phyloP scores from a whole-genome alignment of 805 yeast species.

The Peterozyma toletana region DNA sequence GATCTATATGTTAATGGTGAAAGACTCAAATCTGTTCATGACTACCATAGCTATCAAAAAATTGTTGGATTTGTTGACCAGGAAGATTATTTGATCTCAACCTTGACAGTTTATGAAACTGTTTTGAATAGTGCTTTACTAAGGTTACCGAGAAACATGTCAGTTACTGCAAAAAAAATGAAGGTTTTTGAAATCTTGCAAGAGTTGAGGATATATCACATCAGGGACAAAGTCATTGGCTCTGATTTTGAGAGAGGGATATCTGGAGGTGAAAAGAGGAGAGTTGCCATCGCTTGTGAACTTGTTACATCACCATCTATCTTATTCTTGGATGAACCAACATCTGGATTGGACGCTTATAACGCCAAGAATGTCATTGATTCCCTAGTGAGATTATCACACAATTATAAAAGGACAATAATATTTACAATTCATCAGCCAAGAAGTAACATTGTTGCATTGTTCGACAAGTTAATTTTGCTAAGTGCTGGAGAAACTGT shows the following conservation, averaged over 20 bases:
- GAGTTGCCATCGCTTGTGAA: slow-evolving; percentile 93
- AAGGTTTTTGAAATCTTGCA: slow-evolving; percentile 80
- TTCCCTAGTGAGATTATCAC: slow-evolving; percentile 70
- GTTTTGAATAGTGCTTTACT: slow-evolving; percentile 86
- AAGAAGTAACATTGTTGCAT: slow-evolving; percentile 86
- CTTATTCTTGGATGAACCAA: slow-evolving; percentile 83
- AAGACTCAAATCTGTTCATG: slow-evolving; percentile 17
- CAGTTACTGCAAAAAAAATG: slow-evolving; percentile 61
- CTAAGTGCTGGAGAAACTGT: slow-evolving; percentile 81
- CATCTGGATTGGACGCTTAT: slow-evolving; percentile 91
- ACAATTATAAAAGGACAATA: slow-evolving; percentile 78
- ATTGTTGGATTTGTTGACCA: slow-evolving; percentile 94
- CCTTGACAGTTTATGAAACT: slow-evolving; percentile 93
- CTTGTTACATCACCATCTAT: slow-evolving; percentile 83
- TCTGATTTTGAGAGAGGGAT: slow-evolving; percentile 87
- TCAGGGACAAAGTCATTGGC: slow-evolving; percentile 83
- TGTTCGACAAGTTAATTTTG: slow-evolving; percentile 76
- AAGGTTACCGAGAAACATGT: slow-evolving; percentile 77
- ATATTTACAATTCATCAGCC: slow-evolving; percentile 96
- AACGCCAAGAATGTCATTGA: slow-evolving; percentile 91
- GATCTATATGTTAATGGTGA: slow-evolving; percentile 71
- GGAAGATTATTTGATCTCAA: slow-evolving; percentile 85
- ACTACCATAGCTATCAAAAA: slow-evolving; percentile 43
- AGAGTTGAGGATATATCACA: slow-evolving; percentile 76
- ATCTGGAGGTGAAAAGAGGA: slow-evolving; percentile 86